Evolutionary conservation across 805 yeast genomes (phyloP), one percentile per base, ranked within the genome.

Genomic region (Candida ortonii): DNA sequence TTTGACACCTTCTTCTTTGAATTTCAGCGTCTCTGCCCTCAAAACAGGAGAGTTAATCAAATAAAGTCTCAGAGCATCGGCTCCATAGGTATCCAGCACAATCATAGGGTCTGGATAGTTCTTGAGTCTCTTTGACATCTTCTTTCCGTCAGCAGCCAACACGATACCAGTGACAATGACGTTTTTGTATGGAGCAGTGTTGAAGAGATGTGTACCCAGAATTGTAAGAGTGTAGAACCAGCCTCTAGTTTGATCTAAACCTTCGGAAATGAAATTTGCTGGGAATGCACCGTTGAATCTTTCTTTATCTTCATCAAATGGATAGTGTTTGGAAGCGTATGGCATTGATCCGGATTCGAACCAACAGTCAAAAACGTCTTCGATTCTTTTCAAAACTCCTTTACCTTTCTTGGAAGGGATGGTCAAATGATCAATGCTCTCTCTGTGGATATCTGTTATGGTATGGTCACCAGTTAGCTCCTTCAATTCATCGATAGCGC

Each of bases 281-380:
- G 98, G 98, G 80, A 86, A 94, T 30, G 84, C 75, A 38, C 73
- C 60, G 22, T 67, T 56, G 67, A 90, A 90, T 30, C 61, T 62
- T 11, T 85, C 88, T 59, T 77, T 65, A 57, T 77, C 76, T 67
- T 90, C 96, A 1, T 90, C 62, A 61, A 93, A 93, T 48, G 99
- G 99, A 61, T 89, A 93, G 64, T 93, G 99, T 60, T 84, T 81
- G 24, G 95, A 84, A 35, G 97, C 97, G 52, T 83, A 93, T 44
- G 99, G 98, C 99, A 93, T 93, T 33, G 96, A 82, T 49, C 99
- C 99, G 13, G 96, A 87, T 71, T 93, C 99, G 58, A 93, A 93
- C 99, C 99, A 93, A 71, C 99, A 93, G 69, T 93, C 99, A 59
- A 93, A 93, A 29, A 93, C 99, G 66, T 93, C 97, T 60, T 90